A percentile compares a stretch with the other conserved stretches of the same genome.
These are phyloP conservation scores for Vararia minispora DNA, from an alignment of 768 basidiomycete species.

Conservation along the genomic window DNA sequence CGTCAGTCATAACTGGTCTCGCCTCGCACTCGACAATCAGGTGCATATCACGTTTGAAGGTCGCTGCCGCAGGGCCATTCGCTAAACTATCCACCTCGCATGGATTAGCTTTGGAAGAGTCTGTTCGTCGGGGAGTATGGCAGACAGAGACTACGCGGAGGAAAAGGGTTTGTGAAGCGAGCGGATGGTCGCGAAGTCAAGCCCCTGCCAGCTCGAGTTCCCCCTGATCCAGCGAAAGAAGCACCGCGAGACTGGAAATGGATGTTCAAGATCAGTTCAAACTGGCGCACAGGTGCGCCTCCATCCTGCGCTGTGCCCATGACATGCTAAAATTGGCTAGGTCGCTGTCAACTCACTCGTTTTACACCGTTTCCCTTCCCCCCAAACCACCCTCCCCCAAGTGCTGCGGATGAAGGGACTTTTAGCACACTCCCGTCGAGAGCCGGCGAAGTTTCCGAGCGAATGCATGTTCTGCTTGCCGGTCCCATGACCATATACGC, in stretches of 20 bases:
- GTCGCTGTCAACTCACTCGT: slow-evolving; percentile 36
- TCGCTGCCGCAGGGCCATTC: too few relatives aligned
- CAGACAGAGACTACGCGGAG: slow-evolving; percentile 55
- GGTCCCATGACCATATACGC: slow-evolving; percentile 9
- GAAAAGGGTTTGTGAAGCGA: slow-evolving; percentile 46
- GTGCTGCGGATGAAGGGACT: too few relatives aligned
- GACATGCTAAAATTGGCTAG: slow-evolving; percentile 23
- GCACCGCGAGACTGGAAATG: slow-evolving; percentile 70
- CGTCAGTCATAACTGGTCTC: slow-evolving; percentile 53
- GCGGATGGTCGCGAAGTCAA: slow-evolving; percentile 48
- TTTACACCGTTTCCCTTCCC: slow-evolving; percentile 3
- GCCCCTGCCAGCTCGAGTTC: slow-evolving; percentile 42
- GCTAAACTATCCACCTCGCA: not conserved
- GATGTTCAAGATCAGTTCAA: slow-evolving; percentile 79
- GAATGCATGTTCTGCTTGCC: slow-evolving; percentile 8
- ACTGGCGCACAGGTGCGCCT: slow-evolving; percentile 65
- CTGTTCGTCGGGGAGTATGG: slow-evolving; percentile 59
- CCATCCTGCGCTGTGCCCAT: slow-evolving; percentile 3
- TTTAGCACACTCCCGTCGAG: too few relatives aligned
- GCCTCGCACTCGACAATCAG: slow-evolving; percentile 59
- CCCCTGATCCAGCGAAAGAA: slow-evolving; percentile 22
- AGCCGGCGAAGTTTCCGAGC: slow-evolving; percentile 9
- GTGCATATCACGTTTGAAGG: slow-evolving; percentile 31
- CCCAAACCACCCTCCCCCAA: too few relatives aligned
- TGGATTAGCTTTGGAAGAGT: slow-evolving; percentile 49